Percentiles rank a stretch among this genome's conserved stretches.
Conservation (phyloP, 371 early-diverging fungal genomes). For the Astathelohania contejeani region DNA sequence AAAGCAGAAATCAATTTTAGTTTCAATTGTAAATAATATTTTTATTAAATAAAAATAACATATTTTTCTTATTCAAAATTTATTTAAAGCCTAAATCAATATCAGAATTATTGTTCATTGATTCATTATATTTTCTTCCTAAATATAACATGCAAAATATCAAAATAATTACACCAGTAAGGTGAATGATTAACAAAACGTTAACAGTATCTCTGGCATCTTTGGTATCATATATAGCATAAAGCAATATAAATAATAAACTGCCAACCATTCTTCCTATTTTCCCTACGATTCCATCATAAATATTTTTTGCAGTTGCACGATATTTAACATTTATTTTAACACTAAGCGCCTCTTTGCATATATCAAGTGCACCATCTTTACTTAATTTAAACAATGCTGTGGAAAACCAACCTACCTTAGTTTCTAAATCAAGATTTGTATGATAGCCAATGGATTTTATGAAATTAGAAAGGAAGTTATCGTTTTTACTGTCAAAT, state of each 20-base stretch:
- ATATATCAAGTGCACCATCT: slow-evolving; percentile 51
- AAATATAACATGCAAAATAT: slow-evolving; percentile 38
- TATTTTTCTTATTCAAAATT: too few relatives aligned
- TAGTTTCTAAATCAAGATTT: not conserved
- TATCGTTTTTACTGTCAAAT: not conserved
- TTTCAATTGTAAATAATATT: too few relatives aligned
- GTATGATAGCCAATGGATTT: not conserved
- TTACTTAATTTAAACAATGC: slow-evolving; percentile 42
- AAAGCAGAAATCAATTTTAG: too few relatives aligned
- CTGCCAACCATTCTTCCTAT: slow-evolving; percentile 50
- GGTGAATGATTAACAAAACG: slow-evolving; percentile 10
- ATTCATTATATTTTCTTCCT: slow-evolving; percentile 30
- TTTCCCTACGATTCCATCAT: slow-evolving; percentile 52
- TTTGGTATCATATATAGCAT: slow-evolving; percentile 17
- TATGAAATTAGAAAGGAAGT: not conserved
- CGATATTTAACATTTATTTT: slow-evolving; percentile 46
- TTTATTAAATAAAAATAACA: too few relatives aligned
- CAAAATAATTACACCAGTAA: slow-evolving; percentile 39
- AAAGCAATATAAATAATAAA: slow-evolving; percentile 35
- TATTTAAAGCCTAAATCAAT: slow-evolving; percentile 48
- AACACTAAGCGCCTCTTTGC: slow-evolving; percentile 51
- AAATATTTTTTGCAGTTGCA: slow-evolving; percentile 51
- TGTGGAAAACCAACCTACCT: not conserved
- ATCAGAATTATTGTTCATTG: slow-evolving; percentile 30
- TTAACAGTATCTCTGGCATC: slow-evolving; percentile 40